phyloP scores from a whole-genome alignment of 2,329 filamentous ascomycete genomes.

The Colletotrichum destructivum region DNA sequence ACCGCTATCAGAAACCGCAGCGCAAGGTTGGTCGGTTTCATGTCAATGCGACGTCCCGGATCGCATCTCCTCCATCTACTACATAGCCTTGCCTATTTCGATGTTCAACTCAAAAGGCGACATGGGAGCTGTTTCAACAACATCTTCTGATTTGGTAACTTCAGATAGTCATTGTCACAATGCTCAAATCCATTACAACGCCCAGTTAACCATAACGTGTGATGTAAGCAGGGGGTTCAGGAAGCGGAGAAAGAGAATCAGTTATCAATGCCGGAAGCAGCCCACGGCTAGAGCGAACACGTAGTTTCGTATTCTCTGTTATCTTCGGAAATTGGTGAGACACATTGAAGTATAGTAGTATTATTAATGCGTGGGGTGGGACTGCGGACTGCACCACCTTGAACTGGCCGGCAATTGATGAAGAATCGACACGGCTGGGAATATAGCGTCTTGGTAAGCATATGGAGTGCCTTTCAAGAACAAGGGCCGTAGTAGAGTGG shows the following conservation, averaged over 20 bases:
- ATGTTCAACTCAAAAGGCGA: slow-evolving; percentile 3
- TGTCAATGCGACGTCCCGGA: background rate
- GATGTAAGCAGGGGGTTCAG: background rate
- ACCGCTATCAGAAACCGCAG: slow-evolving; percentile 16
- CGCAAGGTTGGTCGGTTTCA: slow-evolving; percentile 15
- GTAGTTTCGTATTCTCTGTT: slow-evolving; percentile 26
- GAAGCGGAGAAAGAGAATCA: background rate
- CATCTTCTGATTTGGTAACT: background rate
- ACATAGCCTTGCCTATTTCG: slow-evolving; percentile 13
- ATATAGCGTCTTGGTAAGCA: slow-evolving; percentile 20
- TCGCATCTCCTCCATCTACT: background rate
- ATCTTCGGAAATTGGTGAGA: slow-evolving; percentile 10
- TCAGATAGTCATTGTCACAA: background rate
- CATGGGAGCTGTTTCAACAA: background rate
- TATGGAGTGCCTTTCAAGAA: slow-evolving; percentile 23
- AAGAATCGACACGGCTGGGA: slow-evolving; percentile 15
- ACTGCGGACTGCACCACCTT: slow-evolving; percentile 11
- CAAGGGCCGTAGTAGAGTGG: slow-evolving; percentile 17
- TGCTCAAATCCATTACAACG: background rate
- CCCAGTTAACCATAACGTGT: background rate
- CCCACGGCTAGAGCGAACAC: background rate
- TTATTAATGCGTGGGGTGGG: background rate
- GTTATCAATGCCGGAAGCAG: no score
- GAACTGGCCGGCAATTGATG: slow-evolving; percentile 15
- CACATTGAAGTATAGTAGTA: background rate